Base-by-base conservation (phyloP, 495 filamentous ascomycete genomes). In the Cercophora sp. region DNA sequence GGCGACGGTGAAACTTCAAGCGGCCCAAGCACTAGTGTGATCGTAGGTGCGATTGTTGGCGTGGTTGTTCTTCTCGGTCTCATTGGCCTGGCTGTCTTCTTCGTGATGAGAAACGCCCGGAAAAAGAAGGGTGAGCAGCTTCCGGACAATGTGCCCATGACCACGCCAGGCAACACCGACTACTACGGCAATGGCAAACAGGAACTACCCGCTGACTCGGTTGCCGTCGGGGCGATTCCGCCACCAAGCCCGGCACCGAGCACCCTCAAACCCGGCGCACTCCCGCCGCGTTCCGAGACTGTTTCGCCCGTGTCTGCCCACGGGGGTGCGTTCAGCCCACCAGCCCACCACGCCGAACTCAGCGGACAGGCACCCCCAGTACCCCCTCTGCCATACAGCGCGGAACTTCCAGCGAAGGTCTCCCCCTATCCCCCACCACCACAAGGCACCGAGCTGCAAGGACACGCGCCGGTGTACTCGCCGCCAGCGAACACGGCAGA, bases 261-360 rank as follows among this genome's bases (percentile, higher is more conserved):
- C 51, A 65, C 53, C 18, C 48, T 67, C 34, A 65, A 67, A 35
- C 42, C 18, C n/a, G 53, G 50, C 39, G n/a, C n/a, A n/a, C 44
- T 39, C 3, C 51, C 51, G 3, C 27, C 50, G 3, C 60, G 65
- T 10, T 45, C 29, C 18, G 60, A 66, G 25, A 72, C 54, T 52
- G 60, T 70, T n/a, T 73, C 72, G 0, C 73, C 73, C 2, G 58
- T 67, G 29, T 72, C 72, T 6, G 64, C 60, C 8, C 54, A 64
- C 23, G 57, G 50, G 0, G 45, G 39, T 45, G 50, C 59, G 0
- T 62, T 49, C 40, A 22, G 62, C 10, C 59, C 62, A 2, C 60
- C 65, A 0, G 58, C 61, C n/a, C 46, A 55, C 39, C 52, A 57
- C 8, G 48, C 66, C 15, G 66, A 70, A 13, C 58, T 70, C 11